phyloP scores from a whole-genome alignment of 2,329 filamentous ascomycete genomes.

The Fusarium beomiforme region DNA sequence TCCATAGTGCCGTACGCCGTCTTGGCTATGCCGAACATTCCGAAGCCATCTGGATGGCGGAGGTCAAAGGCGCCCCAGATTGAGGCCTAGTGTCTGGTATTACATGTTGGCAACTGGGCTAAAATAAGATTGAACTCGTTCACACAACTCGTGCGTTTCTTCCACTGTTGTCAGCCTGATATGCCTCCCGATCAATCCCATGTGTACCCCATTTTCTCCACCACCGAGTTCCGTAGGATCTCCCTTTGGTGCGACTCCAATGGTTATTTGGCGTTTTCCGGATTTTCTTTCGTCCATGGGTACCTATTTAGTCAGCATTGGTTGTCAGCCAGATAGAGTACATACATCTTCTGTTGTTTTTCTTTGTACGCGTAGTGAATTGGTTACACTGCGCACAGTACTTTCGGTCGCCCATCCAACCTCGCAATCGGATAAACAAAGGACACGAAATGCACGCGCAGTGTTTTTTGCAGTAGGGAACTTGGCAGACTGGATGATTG shows the following conservation, averaged over 20 bases:
- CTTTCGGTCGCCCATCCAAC: not conserved
- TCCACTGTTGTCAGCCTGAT: not conserved
- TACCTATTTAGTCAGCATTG: not conserved
- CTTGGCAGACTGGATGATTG: not conserved
- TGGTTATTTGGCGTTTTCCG: constrained; percentile 6
- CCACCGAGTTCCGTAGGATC: constrained; percentile 8
- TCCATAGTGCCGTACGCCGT: not conserved
- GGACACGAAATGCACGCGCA: constrained; percentile 14
- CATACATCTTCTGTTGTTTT: constrained; percentile 6
- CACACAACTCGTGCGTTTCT: constrained; percentile 16
- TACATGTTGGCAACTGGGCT: no score
- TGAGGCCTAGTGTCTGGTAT: not conserved
- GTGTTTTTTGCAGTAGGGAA: constrained; percentile 8
- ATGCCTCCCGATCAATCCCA: not conserved
- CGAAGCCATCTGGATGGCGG: not conserved
- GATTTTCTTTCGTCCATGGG: not conserved
- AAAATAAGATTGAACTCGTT: no score
- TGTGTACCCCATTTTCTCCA: constrained; percentile 15
- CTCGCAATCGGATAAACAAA: not conserved
- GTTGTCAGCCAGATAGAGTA: fast-evolving
- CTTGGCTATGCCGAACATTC: not conserved
- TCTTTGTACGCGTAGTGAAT: not conserved
- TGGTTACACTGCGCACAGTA: not conserved
- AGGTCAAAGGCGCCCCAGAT: not conserved
- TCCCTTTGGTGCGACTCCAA: not conserved